Evolutionary conservation across 1,139 yeast genomes (phyloP).

Genomic region (Sugiyamaella grinbergsii): DNA sequence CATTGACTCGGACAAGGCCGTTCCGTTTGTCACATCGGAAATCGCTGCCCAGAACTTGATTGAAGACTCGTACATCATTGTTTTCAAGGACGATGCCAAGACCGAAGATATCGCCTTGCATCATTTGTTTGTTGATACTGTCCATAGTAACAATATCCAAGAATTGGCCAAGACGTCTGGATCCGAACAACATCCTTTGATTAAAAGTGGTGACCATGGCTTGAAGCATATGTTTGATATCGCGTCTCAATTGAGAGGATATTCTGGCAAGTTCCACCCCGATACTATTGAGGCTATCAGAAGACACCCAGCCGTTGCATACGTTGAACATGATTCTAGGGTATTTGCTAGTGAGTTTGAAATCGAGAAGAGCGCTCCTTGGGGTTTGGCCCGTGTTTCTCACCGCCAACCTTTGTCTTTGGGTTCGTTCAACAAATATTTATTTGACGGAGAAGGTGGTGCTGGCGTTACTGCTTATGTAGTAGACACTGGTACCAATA

Average conservation of each 20-base stretch:
- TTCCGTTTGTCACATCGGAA: conserved; percentile 47
- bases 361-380: conserved; percentile 83
- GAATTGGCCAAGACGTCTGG: conserved; percentile 34
- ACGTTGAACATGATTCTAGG: conserved; percentile 72
- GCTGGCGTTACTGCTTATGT: conserved; percentile 91
- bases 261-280: conserved; percentile 68
- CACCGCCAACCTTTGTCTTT: conserved; percentile 79
- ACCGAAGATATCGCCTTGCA: conserved; percentile 60
- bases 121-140: conserved; percentile 59
- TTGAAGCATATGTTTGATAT: conserved; percentile 66
- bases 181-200: conserved; percentile 47
- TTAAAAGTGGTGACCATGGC: conserved; percentile 52
- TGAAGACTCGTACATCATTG: conserved; percentile 77
- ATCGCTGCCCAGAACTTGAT: conserved; percentile 52
- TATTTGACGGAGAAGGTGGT: conserved; percentile 83
- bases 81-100: conserved; percentile 64
- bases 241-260: conserved; percentile 48
- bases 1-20: conserved; percentile 38
- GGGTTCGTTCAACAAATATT: conserved; percentile 81
- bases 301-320: conserved; percentile 69
- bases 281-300: conserved; percentile 71
- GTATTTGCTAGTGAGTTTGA: conserved; percentile 60
- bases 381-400: conserved; percentile 96
- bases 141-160: conserved; percentile 46
- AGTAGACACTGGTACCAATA: conserved; percentile 89